Evolutionary conservation across 352 stramenopile species (phyloP).

Genomic region (Phytophthora cryptogea): DNA sequence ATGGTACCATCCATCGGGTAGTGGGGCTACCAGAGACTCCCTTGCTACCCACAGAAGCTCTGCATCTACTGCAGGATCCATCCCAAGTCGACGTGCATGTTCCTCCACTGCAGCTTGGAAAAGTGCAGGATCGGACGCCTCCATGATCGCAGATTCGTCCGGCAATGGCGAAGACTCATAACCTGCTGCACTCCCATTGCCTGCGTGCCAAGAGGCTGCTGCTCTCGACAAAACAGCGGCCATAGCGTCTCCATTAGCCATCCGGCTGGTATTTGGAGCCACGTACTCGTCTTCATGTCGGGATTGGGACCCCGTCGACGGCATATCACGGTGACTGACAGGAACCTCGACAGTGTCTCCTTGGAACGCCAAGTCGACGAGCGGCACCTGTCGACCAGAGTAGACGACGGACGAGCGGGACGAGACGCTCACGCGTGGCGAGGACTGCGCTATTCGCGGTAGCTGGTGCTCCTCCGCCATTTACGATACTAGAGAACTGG

Average conservation of each 20-base stretch:
- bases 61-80: conserved; percentile 55
- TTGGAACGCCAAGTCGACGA: conserved; percentile 44
- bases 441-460: conserved; percentile 29
- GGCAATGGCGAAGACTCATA: conserved; percentile 24
- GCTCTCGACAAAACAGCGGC: conserved; percentile 20
- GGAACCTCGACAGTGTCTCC: conserved; percentile 2
- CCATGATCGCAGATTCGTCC: conserved; percentile 61
- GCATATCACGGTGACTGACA: conserved; percentile 13
- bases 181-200: conserved; percentile 28
- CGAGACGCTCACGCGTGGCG: conserved; percentile 20
- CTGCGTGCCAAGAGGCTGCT: conserved; percentile 39
- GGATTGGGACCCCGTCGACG: conserved; percentile 25
- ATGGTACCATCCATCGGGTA: conserved; percentile 76
- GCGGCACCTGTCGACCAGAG: conserved; percentile 31
- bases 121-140: conserved; percentile 61
- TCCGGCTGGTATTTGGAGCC: conserved; percentile 25
- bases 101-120: conserved; percentile 80
- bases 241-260: conserved; percentile 15
- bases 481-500: conserved; percentile 7
- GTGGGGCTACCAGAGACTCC: conserved; percentile 70
- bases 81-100: conserved; percentile 68
- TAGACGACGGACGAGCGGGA: conserved; percentile 27
- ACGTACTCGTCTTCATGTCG: conserved; percentile 32
- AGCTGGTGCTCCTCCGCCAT: conserved; percentile 32
- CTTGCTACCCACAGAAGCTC: conserved; percentile 79